phyloP scores from a whole-genome alignment of 1,284 basidiomycete genomes.

The Apiotrichum akiyoshidainum region DNA sequence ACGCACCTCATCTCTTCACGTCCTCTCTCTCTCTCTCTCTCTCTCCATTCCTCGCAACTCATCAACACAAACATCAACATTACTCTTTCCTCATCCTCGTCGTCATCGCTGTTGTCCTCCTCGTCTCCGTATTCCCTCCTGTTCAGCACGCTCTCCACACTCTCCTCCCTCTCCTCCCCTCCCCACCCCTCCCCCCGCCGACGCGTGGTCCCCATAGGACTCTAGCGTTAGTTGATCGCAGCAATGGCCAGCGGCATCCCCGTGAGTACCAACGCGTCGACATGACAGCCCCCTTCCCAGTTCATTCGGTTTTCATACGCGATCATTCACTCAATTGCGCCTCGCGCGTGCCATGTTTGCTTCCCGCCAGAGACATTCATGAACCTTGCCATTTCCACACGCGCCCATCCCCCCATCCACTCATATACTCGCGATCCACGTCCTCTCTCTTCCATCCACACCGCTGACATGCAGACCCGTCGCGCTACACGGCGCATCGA shows the following conservation, averaged over 20 bases:
- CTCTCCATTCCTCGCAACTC: too few relatives aligned
- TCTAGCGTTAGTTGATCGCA: conserved; percentile 1
- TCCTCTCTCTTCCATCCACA: not conserved
- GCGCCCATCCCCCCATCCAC: not conserved
- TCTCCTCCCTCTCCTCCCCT: not conserved
- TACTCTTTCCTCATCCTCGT: not conserved
- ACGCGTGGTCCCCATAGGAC: not conserved
- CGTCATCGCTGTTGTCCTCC: not conserved
- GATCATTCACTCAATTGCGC: not conserved
- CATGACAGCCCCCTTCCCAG: not conserved
- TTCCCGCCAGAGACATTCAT: too few relatives aligned
- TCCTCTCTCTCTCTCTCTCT: not conserved
- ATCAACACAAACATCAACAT: not conserved
- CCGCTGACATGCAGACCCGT: conserved; percentile 36
- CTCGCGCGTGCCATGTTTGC: too few relatives aligned
- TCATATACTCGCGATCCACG: not conserved
- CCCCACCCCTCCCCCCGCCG: not conserved
- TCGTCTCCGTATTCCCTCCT: conserved; percentile 1
- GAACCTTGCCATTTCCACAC: too few relatives aligned
- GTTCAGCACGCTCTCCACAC: not conserved
- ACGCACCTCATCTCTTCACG: not conserved
- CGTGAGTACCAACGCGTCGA: conserved; percentile 20
- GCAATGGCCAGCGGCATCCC: conserved; percentile 34
- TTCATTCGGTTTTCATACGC: not conserved
- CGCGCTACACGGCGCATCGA: conserved; percentile 37